Percentiles rank a stretch among this genome's conserved stretches.
These are phyloP conservation scores for Schizochytrium sp. DNA, from an alignment of 108 stramenopile species.

Conservation along the genomic window DNA sequence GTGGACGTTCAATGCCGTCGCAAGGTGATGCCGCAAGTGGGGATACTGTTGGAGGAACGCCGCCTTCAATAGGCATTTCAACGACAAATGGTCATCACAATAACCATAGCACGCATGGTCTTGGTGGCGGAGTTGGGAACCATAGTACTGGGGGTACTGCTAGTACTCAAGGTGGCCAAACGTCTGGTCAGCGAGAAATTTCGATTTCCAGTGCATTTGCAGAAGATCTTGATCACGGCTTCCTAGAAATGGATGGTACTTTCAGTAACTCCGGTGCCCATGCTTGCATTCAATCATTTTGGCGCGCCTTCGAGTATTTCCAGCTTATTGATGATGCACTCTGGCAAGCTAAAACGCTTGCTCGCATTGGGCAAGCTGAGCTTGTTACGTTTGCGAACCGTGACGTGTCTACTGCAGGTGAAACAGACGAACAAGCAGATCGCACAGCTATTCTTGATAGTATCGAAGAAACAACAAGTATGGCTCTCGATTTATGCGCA, in stretches of 20 bases:
- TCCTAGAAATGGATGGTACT: background rate
- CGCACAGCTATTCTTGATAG: background rate
- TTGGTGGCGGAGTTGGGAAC: too few species aligned
- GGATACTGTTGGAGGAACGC: too few species aligned
- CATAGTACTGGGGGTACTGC: too few species aligned
- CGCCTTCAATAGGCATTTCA: too few species aligned
- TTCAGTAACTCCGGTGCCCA: background rate
- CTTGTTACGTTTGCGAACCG: background rate
- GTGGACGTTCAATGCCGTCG: slow-evolving; percentile 8
- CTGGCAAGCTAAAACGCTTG: slow-evolving; percentile 48
- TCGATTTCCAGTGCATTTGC: slow-evolving; percentile 31
- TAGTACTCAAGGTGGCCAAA: too few species aligned
- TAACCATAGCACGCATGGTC: too few species aligned
- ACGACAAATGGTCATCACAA: too few species aligned
- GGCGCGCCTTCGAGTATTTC: slow-evolving; percentile 54
- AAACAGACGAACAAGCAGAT: background rate
- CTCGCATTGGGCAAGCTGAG: slow-evolving; percentile 42
- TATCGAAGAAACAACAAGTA: slow-evolving; percentile 43
- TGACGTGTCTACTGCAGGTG: background rate
- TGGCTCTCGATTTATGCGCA: slow-evolving; percentile 27
- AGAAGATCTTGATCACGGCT: slow-evolving; percentile 1
- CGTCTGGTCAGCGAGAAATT: background rate
- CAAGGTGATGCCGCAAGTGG: too few species aligned
- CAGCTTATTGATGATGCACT: slow-evolving; percentile 59
- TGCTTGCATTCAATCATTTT: slow-evolving; percentile 28